Percentiles rank a stretch among this genome's conserved stretches.
Conservation (phyloP, 2,329 filamentous ascomycete genomes). For the Ophidiomyces ophidiicola region DNA sequence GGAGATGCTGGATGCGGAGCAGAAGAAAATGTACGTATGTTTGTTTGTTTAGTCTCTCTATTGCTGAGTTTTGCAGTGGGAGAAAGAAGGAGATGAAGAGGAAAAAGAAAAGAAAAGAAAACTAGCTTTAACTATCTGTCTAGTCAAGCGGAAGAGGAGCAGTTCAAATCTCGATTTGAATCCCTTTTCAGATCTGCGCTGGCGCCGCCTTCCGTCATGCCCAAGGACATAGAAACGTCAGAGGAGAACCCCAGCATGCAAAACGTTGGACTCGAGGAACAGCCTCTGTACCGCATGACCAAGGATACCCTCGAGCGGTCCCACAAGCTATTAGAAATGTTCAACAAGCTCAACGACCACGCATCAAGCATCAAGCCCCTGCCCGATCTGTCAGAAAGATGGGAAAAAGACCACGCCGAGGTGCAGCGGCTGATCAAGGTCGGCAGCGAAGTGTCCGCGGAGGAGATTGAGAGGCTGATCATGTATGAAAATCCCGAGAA, state of each 20-base stretch:
- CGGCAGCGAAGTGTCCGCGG: slow-evolving; percentile 14
- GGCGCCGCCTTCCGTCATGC: slow-evolving; percentile 7
- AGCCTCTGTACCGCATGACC: slow-evolving; percentile 11
- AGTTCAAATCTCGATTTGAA: slow-evolving; percentile 12
- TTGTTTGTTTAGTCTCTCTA: too few relatives aligned
- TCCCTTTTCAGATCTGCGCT: slow-evolving; percentile 12
- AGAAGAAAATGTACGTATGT: slow-evolving; percentile 12
- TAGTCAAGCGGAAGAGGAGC: slow-evolving; percentile 12
- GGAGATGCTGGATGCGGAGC: slow-evolving; percentile 10
- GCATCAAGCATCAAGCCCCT: slow-evolving; percentile 8
- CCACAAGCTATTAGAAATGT: slow-evolving; percentile 9
- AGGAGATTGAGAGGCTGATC: slow-evolving; percentile 14
- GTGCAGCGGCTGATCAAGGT: slow-evolving; percentile 14
- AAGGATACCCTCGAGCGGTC: slow-evolving; percentile 11
- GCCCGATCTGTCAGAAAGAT: slow-evolving; percentile 9
- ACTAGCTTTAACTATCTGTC: too few relatives aligned
- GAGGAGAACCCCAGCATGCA: background rate
- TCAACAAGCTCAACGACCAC: slow-evolving; percentile 11
- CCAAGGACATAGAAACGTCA: background rate
- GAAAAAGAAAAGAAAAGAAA: slow-evolving; percentile 4
- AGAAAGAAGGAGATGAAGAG: background rate
- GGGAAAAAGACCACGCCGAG: slow-evolving; percentile 15
- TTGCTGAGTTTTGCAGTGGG: background rate
- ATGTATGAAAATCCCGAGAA: slow-evolving; percentile 7
- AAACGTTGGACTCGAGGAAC: slow-evolving; percentile 1